Percentiles rank a stretch among this genome's conserved stretches.
These are phyloP conservation scores for Hymenotorrendiella dingleyae DNA, from an alignment of 2,329 filamentous ascomycete species.

Conservation along the genomic window DNA sequence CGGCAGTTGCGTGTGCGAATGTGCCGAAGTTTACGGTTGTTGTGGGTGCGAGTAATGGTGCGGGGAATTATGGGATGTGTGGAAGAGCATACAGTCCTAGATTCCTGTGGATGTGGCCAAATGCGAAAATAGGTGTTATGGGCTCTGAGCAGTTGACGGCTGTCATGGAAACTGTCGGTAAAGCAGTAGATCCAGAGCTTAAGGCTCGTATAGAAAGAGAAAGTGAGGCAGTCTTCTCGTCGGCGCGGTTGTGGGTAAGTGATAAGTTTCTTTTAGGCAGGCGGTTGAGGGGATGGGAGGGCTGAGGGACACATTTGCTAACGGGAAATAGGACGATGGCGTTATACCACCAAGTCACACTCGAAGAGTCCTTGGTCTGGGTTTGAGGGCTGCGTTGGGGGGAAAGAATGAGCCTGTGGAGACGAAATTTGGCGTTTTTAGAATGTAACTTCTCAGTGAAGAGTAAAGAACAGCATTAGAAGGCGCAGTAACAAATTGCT, in stretches of 20 bases:
- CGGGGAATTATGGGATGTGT: slow-evolving; percentile 98
- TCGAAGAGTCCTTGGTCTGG: slow-evolving; percentile 63
- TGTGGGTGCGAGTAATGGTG: slow-evolving; percentile 86
- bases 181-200: slow-evolving; percentile 72
- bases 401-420: slow-evolving; percentile 57
- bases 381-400: slow-evolving; percentile 65
- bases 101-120: slow-evolving; percentile 96
- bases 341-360: slow-evolving; percentile 76
- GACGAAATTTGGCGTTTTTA: slow-evolving; percentile 73
- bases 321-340: slow-evolving; percentile 58
- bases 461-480: too few relatives aligned
- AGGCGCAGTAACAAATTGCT: too few relatives aligned
- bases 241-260: slow-evolving; percentile 74
- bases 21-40: slow-evolving; percentile 97
- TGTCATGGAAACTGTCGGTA: slow-evolving; percentile 93
- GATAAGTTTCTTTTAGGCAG: slow-evolving; percentile 4
- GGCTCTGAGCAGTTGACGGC: slow-evolving; percentile 83
- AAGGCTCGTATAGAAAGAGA: slow-evolving; percentile 82
- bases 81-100: slow-evolving; percentile 87
- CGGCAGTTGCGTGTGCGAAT: slow-evolving; percentile 86
- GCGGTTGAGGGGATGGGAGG: slow-evolving; percentile 1
- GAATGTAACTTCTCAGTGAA: too few relatives aligned
- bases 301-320: slow-evolving; percentile 10
- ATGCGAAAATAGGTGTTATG: slow-evolving; percentile 95
- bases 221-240: slow-evolving; percentile 83